phyloP scores from a whole-genome alignment of 1,284 basidiomycete species.

The Cutaneotrichosporon sp. region DNA sequence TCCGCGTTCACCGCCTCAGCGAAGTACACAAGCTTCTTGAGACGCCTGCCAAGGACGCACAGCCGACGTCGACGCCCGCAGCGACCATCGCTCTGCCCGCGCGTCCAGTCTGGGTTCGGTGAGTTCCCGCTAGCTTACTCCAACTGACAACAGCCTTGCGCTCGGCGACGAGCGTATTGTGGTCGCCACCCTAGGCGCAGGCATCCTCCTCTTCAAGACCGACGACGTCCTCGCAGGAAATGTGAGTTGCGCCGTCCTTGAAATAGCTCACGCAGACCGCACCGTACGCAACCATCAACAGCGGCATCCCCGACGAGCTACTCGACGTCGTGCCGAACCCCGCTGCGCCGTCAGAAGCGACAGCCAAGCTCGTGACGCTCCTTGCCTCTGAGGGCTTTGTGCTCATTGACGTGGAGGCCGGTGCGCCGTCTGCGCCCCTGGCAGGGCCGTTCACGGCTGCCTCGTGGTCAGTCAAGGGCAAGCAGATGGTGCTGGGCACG shows the following conservation, averaged over 20 bases:
- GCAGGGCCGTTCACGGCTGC: conserved; percentile 40
- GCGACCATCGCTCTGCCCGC: conserved; percentile 28
- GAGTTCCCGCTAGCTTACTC: conserved; percentile 3
- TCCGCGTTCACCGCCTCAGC: conserved; percentile 37
- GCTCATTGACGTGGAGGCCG: conserved; percentile 36
- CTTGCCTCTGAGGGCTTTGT: conserved; percentile 40
- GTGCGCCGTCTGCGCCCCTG: conserved; percentile 23
- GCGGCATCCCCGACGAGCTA: conserved; percentile 34
- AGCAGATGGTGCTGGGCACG: conserved; percentile 53
- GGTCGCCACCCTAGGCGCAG: conserved; percentile 29
- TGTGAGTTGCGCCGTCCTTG: conserved; percentile 20
- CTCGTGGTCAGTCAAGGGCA: conserved; percentile 55
- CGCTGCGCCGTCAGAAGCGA: conserved; percentile 27
- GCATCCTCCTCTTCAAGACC: conserved; percentile 31
- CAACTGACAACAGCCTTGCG: conserved; percentile 29
- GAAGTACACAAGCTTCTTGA: conserved; percentile 33
- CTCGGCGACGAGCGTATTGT: conserved; percentile 38
- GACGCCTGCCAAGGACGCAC: conserved; percentile 26
- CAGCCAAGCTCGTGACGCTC: conserved; percentile 43
- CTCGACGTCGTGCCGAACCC: conserved; percentile 51
- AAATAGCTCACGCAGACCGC: conserved; percentile 21
- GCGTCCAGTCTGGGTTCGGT: conserved; percentile 45
- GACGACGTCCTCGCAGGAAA: conserved; percentile 34
- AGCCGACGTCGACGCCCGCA: conserved; percentile 23
- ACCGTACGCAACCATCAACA: conserved; percentile 34